A percentile compares a stretch with the other conserved stretches of the same genome.
These are phyloP conservation scores for Plantago ovata DNA, from an alignment of 257 asterid species.

Conservation along the genomic window DNA sequence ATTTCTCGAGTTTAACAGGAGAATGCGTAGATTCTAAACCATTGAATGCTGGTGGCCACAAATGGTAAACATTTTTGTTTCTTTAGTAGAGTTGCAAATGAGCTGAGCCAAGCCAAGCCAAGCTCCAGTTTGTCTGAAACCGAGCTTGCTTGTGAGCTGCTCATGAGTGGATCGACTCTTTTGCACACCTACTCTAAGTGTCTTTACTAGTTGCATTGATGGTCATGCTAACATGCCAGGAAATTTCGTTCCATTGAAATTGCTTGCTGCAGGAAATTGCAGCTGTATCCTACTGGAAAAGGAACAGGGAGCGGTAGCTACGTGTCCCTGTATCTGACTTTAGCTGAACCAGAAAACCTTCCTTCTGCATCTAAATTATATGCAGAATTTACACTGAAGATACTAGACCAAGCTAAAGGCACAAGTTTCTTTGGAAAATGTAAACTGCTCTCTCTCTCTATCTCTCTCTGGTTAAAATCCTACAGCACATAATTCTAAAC, in stretches of 20 bases:
- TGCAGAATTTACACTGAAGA: constrained; percentile 50
- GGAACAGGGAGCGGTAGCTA: constrained; percentile 46
- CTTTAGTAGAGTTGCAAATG: background rate
- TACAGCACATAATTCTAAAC: background rate
- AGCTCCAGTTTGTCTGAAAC: no score
- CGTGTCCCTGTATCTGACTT: constrained; percentile 49
- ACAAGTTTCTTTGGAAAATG: constrained; percentile 44
- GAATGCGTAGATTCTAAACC: constrained; percentile 41
- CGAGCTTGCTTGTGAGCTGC: no score
- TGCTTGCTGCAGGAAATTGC: constrained; percentile 51
- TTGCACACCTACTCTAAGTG: no score
- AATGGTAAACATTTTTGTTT: constrained; percentile 35
- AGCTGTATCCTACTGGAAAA: constrained; percentile 53
- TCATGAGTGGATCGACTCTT: no score
- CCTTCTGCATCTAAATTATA: constrained; percentile 38
- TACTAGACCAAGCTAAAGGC: constrained; percentile 42
- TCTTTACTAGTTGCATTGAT: background rate
- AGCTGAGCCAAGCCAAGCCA: no score
- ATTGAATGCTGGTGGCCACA: constrained; percentile 45
- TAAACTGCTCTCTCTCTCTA: constrained; percentile 18
- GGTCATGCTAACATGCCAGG: background rate
- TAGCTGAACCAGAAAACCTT: constrained; percentile 48
- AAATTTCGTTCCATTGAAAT: background rate
- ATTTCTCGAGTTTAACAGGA: constrained; percentile 26
- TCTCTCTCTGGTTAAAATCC: background rate